Base-by-base conservation (phyloP, 345 rosid genomes). In the Erodium maritimum region DNA sequence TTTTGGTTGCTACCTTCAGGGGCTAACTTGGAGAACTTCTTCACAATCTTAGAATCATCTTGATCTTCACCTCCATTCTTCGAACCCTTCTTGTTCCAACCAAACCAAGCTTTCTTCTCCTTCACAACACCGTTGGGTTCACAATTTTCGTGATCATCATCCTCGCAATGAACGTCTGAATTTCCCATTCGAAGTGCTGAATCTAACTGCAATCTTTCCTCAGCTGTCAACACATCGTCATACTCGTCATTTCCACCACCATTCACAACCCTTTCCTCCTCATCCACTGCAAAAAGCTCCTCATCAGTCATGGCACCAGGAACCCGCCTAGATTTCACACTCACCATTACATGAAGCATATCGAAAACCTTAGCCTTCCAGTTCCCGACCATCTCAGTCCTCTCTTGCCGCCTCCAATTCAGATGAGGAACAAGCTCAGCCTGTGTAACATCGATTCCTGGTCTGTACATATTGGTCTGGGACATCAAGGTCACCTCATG, bases 221-320 rank as follows among this genome's bases (percentile, higher is more conserved):
- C 99, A 58, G 87, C 79, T 8, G 99, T 93, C 79, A 93, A 64
- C 16, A 90, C 81, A 33, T 79, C 99, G 60, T 83, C 95, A 62
- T 80, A 83, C 29, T 85, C 94, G 21, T 87, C 82, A 21, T 77
- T 70, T 8, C 80, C 95, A 55, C 78, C 82, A 56, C 79, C 79
- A 57, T 77, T 82, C 23, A 64, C 88, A 53, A 77, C 58, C 61
- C 80, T 76, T 19, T 85, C 96, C 63, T 85, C 99, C 56, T 81
- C 81, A 51, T 83, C 91, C 71, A 70, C 91, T 1, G 99, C 74
- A 73, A 94, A 94, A 55, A 94, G 91, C 65, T 94, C 99, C 68
- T 90, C 97, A 72, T 90, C 99, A 63, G 96, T 87, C 91, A 90
- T 80, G 51, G 99, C 97, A 70, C 99, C 99, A 18, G 99, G 97